Conservation (phyloP, 176 grass and related monocot species). For the Bonia amplexicaulis region DNA sequence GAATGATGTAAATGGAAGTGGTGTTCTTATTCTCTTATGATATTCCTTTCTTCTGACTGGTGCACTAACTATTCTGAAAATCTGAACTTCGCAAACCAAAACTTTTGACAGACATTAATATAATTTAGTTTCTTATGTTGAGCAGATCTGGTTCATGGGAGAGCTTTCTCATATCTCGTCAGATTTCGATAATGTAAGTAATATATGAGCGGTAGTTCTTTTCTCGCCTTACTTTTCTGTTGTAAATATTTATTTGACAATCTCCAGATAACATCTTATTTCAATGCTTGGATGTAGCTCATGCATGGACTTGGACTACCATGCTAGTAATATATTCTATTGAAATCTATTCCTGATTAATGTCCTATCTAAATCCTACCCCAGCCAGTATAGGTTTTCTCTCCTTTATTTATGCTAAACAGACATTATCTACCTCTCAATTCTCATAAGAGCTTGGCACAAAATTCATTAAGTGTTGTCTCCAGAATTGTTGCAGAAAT, state of each 20-base stretch:
- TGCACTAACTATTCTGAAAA: conserved; percentile 1
- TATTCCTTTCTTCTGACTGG: background rate
- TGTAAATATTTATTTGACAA: conserved; percentile 25
- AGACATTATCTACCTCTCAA: background rate
- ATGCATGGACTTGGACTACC: background rate
- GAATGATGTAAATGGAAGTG: conserved; percentile 7
- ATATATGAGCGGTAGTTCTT: conserved; percentile 7
- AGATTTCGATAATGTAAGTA: conserved; percentile 95
- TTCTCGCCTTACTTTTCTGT: background rate
- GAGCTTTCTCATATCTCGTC: conserved; percentile 95
- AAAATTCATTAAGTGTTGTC: background rate
- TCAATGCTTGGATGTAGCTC: background rate
- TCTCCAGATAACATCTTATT: background rate
- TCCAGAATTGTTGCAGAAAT: conserved; percentile 7
- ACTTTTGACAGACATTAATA: conserved; percentile 28
- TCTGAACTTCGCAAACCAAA: conserved; percentile 12
- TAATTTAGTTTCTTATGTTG: conserved; percentile 29
- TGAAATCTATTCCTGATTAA: background rate
- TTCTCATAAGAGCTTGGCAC: background rate
- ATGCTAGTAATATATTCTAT: background rate
- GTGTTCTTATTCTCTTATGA: conserved; percentile 3
- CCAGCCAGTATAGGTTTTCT: conserved; percentile 4
- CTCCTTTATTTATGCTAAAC: conserved; percentile 2
- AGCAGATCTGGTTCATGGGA: conserved; percentile 97
- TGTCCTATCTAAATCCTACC: background rate